These are phyloP conservation scores for Irpex lacteus DNA, from an alignment of 1,284 basidiomycete species.

Conservation along the genomic window DNA sequence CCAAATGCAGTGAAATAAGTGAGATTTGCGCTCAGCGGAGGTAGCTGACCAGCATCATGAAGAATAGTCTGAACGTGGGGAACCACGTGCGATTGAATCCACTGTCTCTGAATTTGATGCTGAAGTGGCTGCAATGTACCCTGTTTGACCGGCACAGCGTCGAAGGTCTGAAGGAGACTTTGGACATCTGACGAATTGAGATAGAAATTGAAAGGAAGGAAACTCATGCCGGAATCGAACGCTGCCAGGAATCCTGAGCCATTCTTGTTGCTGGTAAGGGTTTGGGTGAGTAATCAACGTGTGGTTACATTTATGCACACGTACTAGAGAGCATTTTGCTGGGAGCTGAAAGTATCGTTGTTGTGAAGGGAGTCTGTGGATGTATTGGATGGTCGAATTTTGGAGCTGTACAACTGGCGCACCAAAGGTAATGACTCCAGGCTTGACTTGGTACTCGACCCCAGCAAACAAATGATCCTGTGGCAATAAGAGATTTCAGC, in stretches of 20 bases:
- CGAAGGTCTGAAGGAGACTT: neutral
- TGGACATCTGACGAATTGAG: neutral
- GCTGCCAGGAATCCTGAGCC: constrained; percentile 7
- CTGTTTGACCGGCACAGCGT: neutral
- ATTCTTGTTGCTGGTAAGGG: neutral
- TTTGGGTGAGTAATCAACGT: neutral
- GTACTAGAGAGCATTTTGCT: constrained; percentile 5
- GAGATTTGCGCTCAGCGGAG: neutral
- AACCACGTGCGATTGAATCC: constrained; percentile 5
- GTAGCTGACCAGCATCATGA: constrained; percentile 2
- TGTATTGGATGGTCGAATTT: neutral
- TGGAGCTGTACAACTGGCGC: neutral
- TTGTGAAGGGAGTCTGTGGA: constrained; percentile 10
- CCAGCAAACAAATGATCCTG: constrained; percentile 4
- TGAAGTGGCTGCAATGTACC: constrained; percentile 4
- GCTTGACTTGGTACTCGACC: constrained; percentile 15
- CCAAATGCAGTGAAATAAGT: constrained; percentile 10
- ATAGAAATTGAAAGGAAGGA: constrained; percentile 7
- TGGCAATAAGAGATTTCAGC: neutral
- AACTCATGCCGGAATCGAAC: constrained; percentile 6
- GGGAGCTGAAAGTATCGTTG: constrained; percentile 9
- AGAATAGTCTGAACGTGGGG: constrained; percentile 9
- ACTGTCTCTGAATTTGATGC: constrained; percentile 5
- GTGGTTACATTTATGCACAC: neutral
- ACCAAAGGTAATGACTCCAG: constrained; percentile 13